These are phyloP conservation scores for Cyclocybe aegerita DNA, from an alignment of 768 basidiomycete species.

Conservation along the genomic window DNA sequence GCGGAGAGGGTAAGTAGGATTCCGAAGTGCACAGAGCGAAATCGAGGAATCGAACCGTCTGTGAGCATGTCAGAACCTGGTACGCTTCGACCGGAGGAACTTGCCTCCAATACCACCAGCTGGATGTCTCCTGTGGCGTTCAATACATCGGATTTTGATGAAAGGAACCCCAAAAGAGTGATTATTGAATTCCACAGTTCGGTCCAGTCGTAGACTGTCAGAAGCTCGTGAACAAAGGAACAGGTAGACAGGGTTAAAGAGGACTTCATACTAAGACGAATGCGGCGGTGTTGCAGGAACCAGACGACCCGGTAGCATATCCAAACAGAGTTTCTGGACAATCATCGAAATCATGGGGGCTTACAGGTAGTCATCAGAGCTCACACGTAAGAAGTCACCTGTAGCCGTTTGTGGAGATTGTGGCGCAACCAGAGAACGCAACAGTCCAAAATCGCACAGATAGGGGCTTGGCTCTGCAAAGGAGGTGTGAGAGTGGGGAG, in stretches of 20 bases:
- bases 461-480: slow-evolving; percentile 34
- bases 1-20: slow-evolving; percentile 50
- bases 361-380: slow-evolving; percentile 16
- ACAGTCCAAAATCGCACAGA: slow-evolving; percentile 66
- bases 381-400: slow-evolving; percentile 57
- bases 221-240: slow-evolving; percentile 1
- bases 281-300: slow-evolving; percentile 51
- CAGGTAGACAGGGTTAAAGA: background rate
- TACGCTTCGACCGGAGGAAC: slow-evolving; percentile 6
- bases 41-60: slow-evolving; percentile 57
- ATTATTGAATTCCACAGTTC: slow-evolving; percentile 62
- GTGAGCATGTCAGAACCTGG: background rate
- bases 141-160: slow-evolving; percentile 53
- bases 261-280: slow-evolving; percentile 52
- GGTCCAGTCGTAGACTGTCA: slow-evolving; percentile 63
- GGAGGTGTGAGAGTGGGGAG: slow-evolving; percentile 30
- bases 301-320: slow-evolving; percentile 55
- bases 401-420: slow-evolving; percentile 62
- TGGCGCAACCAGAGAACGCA: slow-evolving; percentile 71
- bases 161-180: slow-evolving; percentile 53
- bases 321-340: slow-evolving; percentile 51
- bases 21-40: slow-evolving; percentile 53
- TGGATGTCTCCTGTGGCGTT: slow-evolving; percentile 52
- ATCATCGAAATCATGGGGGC: slow-evolving; percentile 1
- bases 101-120: slow-evolving; percentile 53